Base-by-base conservation (phyloP, 768 basidiomycete species). In the Fomitopsis pulvina region DNA sequence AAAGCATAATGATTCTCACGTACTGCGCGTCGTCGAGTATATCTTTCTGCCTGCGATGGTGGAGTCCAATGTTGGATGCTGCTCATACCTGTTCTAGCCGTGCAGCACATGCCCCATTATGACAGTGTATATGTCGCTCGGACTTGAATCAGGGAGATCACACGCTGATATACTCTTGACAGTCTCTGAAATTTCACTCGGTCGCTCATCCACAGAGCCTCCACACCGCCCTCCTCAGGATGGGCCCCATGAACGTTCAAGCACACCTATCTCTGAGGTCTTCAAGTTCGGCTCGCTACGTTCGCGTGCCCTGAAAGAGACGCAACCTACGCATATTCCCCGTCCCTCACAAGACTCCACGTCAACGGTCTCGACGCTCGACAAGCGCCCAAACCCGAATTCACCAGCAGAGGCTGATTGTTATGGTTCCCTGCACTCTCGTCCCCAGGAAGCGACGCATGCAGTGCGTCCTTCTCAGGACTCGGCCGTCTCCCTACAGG, bases 181-280 rank as follows among this genome's bases (percentile, higher is more conserved):
- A 58, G 61, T 52, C 21, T 62, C 58, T 48, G 58, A 61, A 46
- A 28, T 47, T 2, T 63, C 61, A 38, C 52, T 60, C 20, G 47
- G 62, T 39, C 59, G 62, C 24, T 58, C 61, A 4, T 60, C 59
- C 21, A 59, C 58, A 60, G 66, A 66, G 28, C 62, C 65, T 34
- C 28, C 51, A 37, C 32, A 43, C 18, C 45, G 45, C 24, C 45
- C 45, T 4, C 26, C 9, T 9, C 43, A 27, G 12, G 43, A 45
- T 8, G 21, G 34, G 4, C 14, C 34, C 5, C 22, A 44, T 14
- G 26, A 29, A 27, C 25, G 22, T 10, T 26, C 45, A 37, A 22
- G 14, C 21, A 37, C 45, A n/a, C 32, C 45, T n/a, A 22, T 29
- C 45, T 27, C 43, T 7, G 45, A 46, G 18, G 34, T 37, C 45